Evolutionary conservation across 768 basidiomycete genomes (phyloP), one percentile per base, ranked within the genome.

Genomic region (Tremella fuciformis): DNA sequence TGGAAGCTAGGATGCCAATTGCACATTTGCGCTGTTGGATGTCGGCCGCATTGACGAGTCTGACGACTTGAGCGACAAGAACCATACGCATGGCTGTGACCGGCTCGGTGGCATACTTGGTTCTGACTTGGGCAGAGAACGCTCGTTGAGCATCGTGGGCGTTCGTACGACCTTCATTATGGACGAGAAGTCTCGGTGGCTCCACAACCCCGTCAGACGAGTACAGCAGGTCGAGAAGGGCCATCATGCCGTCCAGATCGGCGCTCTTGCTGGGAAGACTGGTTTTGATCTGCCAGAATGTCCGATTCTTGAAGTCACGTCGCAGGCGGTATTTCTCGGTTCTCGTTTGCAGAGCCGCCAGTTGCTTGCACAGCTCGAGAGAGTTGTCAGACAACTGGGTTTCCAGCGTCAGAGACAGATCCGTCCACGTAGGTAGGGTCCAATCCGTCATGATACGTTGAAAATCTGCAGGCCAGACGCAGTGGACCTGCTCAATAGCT

Each of bases 201-300:
- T 60, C 56, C 9, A 73, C 48, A n/a, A 65, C 49, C 8, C 71
- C 71, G 25, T 71, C 24, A 7, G 51, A 49, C 1, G 34, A 29
- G 24, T 64, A 49, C 11, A 73, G 44, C 13, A 69, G 24, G 22
- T 69, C 63, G 15, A 68, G 22, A 26, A 73, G 64, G 3, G 69
- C 69, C n/a, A 37, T 34, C 29, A 22, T 51, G 15, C 52, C 70
- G 26, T 34, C 46, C 9, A 51, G 39, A 39, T 54, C 57, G 21
- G n/a, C 2, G 47, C 11, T 4, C 67, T 62, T 1, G 80, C 54
- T 4, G 88, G 88, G 42, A 92, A 86, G 67, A 83, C 21, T 4
- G 22, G 85, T 84, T 70, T 90, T 91, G 70, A 94, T 78, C 39
- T 84, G 82, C 91, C 91, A 96, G 73, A 93, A 91, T 63, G 87